A percentile compares a stretch with the other conserved stretches of the same genome.
These are phyloP conservation scores for Nannizziopsis barbatae DNA, from an alignment of 2,329 filamentous ascomycete genomes.

Conservation along the genomic window DNA sequence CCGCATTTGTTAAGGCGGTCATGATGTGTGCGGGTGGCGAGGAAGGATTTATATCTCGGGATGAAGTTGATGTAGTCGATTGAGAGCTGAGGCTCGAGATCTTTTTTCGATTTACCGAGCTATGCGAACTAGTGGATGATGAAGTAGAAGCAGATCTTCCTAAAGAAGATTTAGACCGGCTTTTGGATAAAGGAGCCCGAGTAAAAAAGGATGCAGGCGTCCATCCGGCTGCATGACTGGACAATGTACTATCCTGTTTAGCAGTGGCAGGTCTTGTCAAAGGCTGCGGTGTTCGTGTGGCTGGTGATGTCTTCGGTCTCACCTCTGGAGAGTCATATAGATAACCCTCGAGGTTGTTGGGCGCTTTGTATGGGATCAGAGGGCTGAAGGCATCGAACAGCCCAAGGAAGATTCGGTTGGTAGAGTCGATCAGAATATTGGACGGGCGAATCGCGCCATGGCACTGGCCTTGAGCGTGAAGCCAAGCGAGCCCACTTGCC, in stretches of 20 bases:
- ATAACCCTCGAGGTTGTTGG: conserved; percentile 46
- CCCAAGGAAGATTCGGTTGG: conserved; percentile 47
- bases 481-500: conserved; percentile 44
- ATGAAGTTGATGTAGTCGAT: conserved; percentile 1
- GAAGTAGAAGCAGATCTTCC: conserved; percentile 3
- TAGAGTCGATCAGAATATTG: conserved; percentile 48
- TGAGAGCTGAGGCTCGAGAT: conserved; percentile 7
- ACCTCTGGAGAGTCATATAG: conserved; percentile 50
- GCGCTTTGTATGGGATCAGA: conserved; percentile 43
- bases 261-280: not conserved
- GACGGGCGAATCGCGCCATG: conserved; percentile 50
- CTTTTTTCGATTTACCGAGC: conserved; percentile 2
- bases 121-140: conserved; percentile 2
- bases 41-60: not conserved
- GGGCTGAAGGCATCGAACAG: conserved; percentile 47
- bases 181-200: conserved; percentile 1
- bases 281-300: not conserved
- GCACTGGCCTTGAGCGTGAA: conserved; percentile 45
- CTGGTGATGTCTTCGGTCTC: conserved; percentile 26
- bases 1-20: not conserved
- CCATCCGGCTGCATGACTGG: not conserved
- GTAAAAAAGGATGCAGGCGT: not conserved
- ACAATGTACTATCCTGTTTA: not conserved
- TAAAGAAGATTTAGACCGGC: conserved; percentile 1
- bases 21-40: not conserved